Conservation (phyloP, 2,329 filamentous ascomycete genomes). For the Penicillium vulpinum region DNA sequence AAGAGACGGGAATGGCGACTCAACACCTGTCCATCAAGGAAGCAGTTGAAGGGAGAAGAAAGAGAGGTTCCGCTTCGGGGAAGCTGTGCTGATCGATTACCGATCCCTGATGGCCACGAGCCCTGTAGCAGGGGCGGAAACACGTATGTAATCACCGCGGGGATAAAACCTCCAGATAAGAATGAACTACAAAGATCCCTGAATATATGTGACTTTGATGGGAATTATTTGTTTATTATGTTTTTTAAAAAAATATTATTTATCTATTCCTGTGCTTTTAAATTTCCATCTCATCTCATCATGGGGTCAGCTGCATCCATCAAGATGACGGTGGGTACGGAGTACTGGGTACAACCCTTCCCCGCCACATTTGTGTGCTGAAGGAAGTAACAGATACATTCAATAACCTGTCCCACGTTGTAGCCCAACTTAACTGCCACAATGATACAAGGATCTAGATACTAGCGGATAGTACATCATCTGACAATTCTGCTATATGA, state of each 20-base stretch:
- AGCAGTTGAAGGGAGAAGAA: constrained; percentile 15
- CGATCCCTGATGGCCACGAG: constrained; percentile 8
- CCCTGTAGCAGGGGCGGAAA: constrained; percentile 9
- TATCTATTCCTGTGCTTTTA: background rate
- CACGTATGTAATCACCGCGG: constrained; percentile 7
- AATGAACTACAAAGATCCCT: constrained; percentile 6
- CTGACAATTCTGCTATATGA: background rate
- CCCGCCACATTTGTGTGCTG: constrained; percentile 15
- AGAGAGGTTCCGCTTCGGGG: constrained; percentile 14
- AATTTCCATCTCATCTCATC: constrained; percentile 1
- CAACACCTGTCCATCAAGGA: constrained; percentile 25
- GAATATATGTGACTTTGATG: background rate
- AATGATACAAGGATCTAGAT: constrained; percentile 27
- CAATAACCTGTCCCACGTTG: constrained; percentile 25
- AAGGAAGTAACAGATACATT: constrained; percentile 10
- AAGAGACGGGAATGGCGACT: constrained; percentile 15
- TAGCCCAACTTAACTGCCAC: constrained; percentile 19
- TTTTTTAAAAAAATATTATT: background rate
- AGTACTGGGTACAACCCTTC: constrained; percentile 27
- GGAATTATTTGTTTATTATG: background rate
- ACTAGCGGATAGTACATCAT: background rate
- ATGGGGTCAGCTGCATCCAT: constrained; percentile 4
- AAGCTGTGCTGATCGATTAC: constrained; percentile 15
- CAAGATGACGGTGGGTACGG: constrained; percentile 12
- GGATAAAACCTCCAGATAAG: constrained; percentile 6